phyloP scores from a whole-genome alignment of 495 filamentous ascomycete genomes.

The Aspergillus coremiiformis region DNA sequence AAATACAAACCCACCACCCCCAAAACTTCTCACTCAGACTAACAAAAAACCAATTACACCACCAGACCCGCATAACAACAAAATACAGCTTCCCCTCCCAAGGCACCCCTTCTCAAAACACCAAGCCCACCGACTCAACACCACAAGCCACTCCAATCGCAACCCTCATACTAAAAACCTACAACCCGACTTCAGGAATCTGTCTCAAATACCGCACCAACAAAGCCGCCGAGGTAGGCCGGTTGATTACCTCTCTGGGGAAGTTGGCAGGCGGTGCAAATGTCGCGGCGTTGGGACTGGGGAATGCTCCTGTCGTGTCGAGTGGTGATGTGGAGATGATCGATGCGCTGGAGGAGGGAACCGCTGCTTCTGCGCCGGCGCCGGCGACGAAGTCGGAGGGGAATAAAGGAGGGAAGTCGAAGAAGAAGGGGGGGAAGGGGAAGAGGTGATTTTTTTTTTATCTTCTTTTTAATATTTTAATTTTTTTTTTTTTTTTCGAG shows the following conservation, averaged over 20 bases:
- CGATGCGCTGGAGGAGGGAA: conserved; percentile 23
- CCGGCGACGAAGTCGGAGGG: conserved; percentile 5
- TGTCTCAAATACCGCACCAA: conserved; percentile 85
- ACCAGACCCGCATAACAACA: conserved; percentile 73
- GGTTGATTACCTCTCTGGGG: conserved; percentile 69
- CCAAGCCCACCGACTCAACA: conserved; percentile 16
- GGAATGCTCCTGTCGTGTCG: conserved; percentile 22
- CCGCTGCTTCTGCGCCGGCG: conserved; percentile 6
- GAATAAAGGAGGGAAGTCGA: conserved; percentile 10
- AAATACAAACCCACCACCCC: neutral
- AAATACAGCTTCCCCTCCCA: conserved; percentile 64
- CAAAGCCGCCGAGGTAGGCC: conserved; percentile 81
- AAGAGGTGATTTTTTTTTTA: conserved; percentile 19
- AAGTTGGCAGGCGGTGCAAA: conserved; percentile 49
- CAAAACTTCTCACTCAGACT: neutral
- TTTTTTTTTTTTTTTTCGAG: neutral
- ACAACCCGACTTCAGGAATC: conserved; percentile 71
- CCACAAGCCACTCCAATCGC: conserved; percentile 41
- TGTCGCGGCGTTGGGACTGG: conserved; percentile 53
- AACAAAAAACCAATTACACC: conserved; percentile 2
- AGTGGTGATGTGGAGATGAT: conserved; percentile 33
- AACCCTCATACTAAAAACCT: conserved; percentile 78
- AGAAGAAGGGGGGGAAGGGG: conserved; percentile 24
- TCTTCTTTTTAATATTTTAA: too few species aligned
- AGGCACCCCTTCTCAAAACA: conserved; percentile 24